phyloP scores from a whole-genome alignment of 441 rosid species.

The Croton setiger region DNA sequence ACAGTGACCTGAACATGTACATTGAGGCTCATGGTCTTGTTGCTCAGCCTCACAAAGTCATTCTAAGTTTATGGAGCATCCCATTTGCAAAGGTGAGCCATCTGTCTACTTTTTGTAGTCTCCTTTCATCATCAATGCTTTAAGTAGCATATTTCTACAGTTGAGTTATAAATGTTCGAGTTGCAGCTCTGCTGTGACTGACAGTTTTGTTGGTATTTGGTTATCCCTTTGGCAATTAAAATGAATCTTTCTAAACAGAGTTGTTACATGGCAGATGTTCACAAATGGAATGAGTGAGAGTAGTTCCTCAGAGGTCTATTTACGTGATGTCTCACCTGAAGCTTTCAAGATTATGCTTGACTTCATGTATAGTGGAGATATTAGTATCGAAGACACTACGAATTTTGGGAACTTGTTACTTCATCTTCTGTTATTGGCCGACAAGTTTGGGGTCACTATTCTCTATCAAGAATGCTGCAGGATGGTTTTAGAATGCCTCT shows the following conservation, averaged over 20 bases:
- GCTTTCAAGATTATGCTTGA: slow-evolving; percentile 77
- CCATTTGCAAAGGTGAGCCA: slow-evolving; percentile 85
- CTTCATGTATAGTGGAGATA: slow-evolving; percentile 85
- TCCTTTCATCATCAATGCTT: slow-evolving; percentile 12
- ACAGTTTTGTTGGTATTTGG: slow-evolving; percentile 6
- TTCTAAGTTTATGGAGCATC: slow-evolving; percentile 83
- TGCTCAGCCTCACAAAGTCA: slow-evolving; percentile 61
- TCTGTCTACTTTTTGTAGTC: slow-evolving; percentile 6
- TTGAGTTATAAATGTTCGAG: neutral
- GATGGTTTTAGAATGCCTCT: slow-evolving; percentile 77
- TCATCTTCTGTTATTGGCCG: slow-evolving; percentile 84
- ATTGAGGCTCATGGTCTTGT: slow-evolving; percentile 65
- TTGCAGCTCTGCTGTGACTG: neutral
- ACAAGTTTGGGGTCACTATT: slow-evolving; percentile 73
- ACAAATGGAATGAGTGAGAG: slow-evolving; percentile 99
- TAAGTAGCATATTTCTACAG: neutral
- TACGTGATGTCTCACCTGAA: slow-evolving; percentile 67
- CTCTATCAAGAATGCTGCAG: slow-evolving; percentile 99
- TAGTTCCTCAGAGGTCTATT: slow-evolving; percentile 53
- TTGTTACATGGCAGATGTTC: slow-evolving; percentile 68
- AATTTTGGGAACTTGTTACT: slow-evolving; percentile 73
- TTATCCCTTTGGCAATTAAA: slow-evolving; percentile 9
- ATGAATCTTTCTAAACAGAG: slow-evolving; percentile 20
- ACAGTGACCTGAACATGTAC: slow-evolving; percentile 57
- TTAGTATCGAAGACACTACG: slow-evolving; percentile 51